Evolutionary conservation across 2,329 filamentous ascomycete species (phyloP).

Genomic region (Helotiales sp.): DNA sequence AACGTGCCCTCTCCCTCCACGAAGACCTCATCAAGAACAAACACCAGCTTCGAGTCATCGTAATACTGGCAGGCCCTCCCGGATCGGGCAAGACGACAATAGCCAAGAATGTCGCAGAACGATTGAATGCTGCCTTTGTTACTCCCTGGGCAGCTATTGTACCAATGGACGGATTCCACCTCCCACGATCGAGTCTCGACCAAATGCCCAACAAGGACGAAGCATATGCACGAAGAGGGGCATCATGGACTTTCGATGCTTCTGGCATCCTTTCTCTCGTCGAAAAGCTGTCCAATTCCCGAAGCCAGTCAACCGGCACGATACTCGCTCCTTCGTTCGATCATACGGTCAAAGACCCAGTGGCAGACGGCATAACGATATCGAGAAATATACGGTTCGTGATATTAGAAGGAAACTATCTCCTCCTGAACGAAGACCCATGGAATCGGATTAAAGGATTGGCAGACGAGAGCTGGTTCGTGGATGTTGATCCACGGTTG

Average conservation of each 20-base stretch:
- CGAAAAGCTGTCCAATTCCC: slow-evolving; percentile 30
- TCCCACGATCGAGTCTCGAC: slow-evolving; percentile 76
- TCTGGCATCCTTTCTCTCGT: slow-evolving; percentile 68
- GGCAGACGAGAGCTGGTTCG: slow-evolving; percentile 77
- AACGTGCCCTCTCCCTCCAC: slow-evolving; percentile 15
- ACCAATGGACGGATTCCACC: slow-evolving; percentile 94
- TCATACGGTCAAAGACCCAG: slow-evolving; percentile 76
- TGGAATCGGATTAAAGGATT: slow-evolving; percentile 66
- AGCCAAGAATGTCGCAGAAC: slow-evolving; percentile 62
- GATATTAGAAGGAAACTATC: slow-evolving; percentile 77
- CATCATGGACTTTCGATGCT: slow-evolving; percentile 92
- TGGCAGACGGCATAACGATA: slow-evolving; percentile 65
- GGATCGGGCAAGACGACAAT: slow-evolving; percentile 72
- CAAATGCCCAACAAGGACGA: slow-evolving; percentile 73
- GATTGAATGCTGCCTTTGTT: slow-evolving; percentile 60
- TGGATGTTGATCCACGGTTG: slow-evolving; percentile 69
- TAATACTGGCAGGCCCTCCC: slow-evolving; percentile 36
- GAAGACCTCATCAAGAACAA: slow-evolving; percentile 8
- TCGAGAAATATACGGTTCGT: slow-evolving; percentile 60
- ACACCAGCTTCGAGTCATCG: slow-evolving; percentile 27
- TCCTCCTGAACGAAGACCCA: slow-evolving; percentile 61
- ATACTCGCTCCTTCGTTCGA: slow-evolving; percentile 74
- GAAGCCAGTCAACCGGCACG: slow-evolving; percentile 16
- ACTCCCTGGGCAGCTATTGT: slow-evolving; percentile 67
- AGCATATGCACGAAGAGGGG: slow-evolving; percentile 79